Conservation (phyloP, 2,329 filamentous ascomycete species). For the Amauroascus verrucosus region DNA sequence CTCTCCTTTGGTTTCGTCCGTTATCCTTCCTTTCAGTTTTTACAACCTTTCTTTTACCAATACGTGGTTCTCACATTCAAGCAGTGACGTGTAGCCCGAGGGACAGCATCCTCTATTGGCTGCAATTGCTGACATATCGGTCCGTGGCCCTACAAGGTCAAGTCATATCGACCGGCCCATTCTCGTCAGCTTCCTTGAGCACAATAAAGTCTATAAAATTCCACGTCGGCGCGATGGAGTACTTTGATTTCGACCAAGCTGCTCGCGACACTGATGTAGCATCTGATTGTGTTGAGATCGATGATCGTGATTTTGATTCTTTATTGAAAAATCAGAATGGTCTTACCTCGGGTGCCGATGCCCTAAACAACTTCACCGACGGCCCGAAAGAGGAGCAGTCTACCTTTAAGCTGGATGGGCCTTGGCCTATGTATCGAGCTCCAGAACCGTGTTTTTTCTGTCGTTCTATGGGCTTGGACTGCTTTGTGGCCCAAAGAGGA, state of each 20-base stretch:
- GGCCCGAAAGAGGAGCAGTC: conserved; percentile 14
- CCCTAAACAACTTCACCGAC: background rate
- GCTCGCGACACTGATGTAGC: conserved; percentile 32
- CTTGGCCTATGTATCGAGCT: conserved; percentile 37
- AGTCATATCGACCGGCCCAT: background rate
- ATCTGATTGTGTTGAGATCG: conserved; percentile 30
- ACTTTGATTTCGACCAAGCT: conserved; percentile 40
- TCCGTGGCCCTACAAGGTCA: background rate
- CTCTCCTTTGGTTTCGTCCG: background rate
- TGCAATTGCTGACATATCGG: conserved; percentile 8
- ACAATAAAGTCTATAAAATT: conserved; percentile 10
- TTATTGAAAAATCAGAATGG: background rate
- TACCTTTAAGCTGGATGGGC: conserved; percentile 20
- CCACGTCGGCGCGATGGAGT: conserved; percentile 30
- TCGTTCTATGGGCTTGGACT: conserved; percentile 38
- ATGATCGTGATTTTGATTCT: conserved; percentile 13
- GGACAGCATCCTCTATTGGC: background rate
- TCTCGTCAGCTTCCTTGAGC: background rate
- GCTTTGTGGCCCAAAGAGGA: conserved; percentile 38
- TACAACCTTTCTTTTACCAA: background rate
- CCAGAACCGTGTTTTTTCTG: conserved; percentile 40
- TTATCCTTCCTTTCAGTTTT: background rate
- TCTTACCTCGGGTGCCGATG: conserved; percentile 3
- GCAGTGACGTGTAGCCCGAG: conserved; percentile 4
- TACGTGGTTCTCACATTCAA: background rate